These are phyloP conservation scores for Stylosanthes scabra DNA, from an alignment of 331 rosid species.

Conservation along the genomic window DNA sequence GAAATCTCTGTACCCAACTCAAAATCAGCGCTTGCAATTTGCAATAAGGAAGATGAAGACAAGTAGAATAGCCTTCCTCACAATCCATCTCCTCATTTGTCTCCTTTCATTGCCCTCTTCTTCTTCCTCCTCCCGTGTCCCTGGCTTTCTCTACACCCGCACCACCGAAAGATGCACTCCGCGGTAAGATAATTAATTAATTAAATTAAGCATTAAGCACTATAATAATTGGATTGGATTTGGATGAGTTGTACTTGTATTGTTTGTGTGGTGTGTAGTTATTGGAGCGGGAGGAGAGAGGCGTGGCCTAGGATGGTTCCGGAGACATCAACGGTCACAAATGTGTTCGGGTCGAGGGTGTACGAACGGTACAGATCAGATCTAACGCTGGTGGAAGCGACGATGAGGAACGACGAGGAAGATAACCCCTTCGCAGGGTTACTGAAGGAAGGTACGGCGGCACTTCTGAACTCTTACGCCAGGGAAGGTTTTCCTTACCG, in stretches of 20 bases:
- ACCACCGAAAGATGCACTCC: constrained; percentile 82
- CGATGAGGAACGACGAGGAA: constrained; percentile 58
- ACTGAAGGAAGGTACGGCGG: constrained; percentile 79
- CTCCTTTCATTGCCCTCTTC: constrained; percentile 37
- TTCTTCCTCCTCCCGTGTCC: constrained; percentile 26
- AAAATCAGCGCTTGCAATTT: neutral
- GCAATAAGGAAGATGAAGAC: constrained; percentile 19
- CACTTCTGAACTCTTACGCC: constrained; percentile 76
- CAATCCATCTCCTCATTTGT: constrained; percentile 37
- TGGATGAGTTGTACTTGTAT: too few species aligned
- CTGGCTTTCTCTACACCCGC: constrained; percentile 76
- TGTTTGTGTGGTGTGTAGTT: constrained; percentile 40
- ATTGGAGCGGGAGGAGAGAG: constrained; percentile 80
- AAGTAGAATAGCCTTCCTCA: constrained; percentile 15
- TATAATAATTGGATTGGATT: neutral
- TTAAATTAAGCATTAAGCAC: too few species aligned
- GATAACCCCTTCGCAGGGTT: constrained; percentile 58
- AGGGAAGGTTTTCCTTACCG: constrained; percentile 66
- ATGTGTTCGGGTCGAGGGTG: constrained; percentile 80
- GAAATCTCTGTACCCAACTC: constrained; percentile 14
- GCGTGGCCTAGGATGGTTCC: constrained; percentile 94
- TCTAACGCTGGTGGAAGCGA: constrained; percentile 77
- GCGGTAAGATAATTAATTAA: constrained; percentile 46
- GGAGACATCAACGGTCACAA: constrained; percentile 73
- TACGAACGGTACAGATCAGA: constrained; percentile 74